Evolutionary conservation across 106 monocot species (phyloP).

Genomic region (Acanthochlamys bracteata): DNA sequence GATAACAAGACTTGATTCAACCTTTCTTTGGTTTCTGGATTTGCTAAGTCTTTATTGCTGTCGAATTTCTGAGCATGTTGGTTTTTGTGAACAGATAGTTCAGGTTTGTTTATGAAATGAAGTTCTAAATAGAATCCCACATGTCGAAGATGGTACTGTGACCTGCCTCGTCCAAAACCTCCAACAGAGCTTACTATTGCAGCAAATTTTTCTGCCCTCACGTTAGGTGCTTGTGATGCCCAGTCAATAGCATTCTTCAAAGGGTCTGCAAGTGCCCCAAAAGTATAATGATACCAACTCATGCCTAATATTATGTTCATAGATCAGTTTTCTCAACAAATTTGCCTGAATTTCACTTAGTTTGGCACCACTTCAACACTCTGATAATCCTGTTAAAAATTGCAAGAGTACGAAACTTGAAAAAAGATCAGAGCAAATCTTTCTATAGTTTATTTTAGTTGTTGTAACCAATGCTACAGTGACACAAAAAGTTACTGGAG

Average conservation of each 20-base stretch:
- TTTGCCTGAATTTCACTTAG: neutral
- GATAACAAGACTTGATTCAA: conserved; percentile 29
- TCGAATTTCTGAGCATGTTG: conserved; percentile 40
- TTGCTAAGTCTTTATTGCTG: conserved; percentile 33
- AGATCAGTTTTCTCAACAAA: neutral
- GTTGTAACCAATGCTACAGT: too few species aligned
- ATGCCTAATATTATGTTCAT: neutral
- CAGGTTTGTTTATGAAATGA: conserved; percentile 57
- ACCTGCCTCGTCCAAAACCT: conserved; percentile 26
- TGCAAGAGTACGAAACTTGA: too few species aligned
- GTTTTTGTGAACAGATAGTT: conserved; percentile 23
- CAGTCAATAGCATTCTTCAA: conserved; percentile 60
- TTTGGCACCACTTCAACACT: too few species aligned
- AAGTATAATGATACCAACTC: neutral
- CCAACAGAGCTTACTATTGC: conserved; percentile 43
- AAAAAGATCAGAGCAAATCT: too few species aligned
- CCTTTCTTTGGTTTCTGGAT: conserved; percentile 23
- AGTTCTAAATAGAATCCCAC: conserved; percentile 45
- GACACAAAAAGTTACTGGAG: too few species aligned
- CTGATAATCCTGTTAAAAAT: too few species aligned
- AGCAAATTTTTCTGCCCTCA: conserved; percentile 43
- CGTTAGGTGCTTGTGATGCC: conserved; percentile 45
- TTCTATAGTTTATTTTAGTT: too few species aligned
- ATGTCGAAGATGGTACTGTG: conserved; percentile 47
- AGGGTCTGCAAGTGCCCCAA: conserved; percentile 18